These are phyloP conservation scores for Penicillium soppii DNA, from an alignment of 495 filamentous ascomycete species.

Conservation along the genomic window DNA sequence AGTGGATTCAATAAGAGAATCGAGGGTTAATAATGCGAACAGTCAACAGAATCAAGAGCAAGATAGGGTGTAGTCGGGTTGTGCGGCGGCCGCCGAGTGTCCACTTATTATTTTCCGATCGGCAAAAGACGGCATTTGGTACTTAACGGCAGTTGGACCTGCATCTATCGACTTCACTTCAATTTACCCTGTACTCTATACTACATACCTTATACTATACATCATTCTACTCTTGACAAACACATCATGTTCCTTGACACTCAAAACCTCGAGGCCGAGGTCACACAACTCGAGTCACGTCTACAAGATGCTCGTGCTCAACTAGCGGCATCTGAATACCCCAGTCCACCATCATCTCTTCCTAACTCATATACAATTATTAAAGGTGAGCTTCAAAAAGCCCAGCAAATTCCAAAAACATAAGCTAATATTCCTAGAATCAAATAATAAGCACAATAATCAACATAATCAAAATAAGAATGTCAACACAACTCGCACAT, in stretches of 20 bases:
- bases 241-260: conserved; percentile 11
- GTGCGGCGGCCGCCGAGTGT: conserved; percentile 12
- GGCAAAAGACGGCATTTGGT: background rate
- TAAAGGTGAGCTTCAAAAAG: background rate
- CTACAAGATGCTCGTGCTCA: conserved; percentile 24
- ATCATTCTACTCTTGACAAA: background rate
- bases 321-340: conserved; percentile 17
- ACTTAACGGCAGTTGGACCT: conserved; percentile 6
- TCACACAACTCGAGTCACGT: conserved; percentile 24
- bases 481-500: conserved; percentile 13
- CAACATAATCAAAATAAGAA: conserved; percentile 11
- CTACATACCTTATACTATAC: conserved; percentile 3
- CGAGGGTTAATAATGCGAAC: background rate
- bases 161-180: conserved; percentile 4
- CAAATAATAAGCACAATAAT: conserved; percentile 6
- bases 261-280: conserved; percentile 16
- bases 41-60: background rate
- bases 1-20: conserved; percentile 7
- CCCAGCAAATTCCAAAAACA: background rate
- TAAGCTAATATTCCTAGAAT: background rate
- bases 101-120: conserved; percentile 14
- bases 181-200: background rate
- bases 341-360: conserved; percentile 25
- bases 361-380: conserved; percentile 14
- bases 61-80: conserved; percentile 24